Percentiles rank a stretch among this genome's conserved stretches.
phyloP scores from a whole-genome alignment of 2,329 filamentous ascomycete species.

The Colletotrichum phormii region DNA sequence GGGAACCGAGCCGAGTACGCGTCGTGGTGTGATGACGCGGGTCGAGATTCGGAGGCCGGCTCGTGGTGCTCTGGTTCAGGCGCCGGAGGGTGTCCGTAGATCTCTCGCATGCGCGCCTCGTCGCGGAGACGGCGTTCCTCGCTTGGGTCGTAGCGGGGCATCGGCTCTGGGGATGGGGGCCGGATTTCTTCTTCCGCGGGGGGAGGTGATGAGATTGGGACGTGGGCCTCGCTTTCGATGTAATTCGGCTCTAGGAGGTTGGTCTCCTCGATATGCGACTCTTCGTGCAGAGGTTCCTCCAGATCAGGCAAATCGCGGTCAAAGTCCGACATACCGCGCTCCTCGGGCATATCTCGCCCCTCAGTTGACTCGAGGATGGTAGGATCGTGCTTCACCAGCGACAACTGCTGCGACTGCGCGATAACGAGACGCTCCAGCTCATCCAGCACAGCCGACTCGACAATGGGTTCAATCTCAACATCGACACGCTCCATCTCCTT shows the following conservation, averaged over 20 bases:
- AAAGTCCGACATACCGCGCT: slow-evolving; percentile 27
- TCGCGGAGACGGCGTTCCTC: slow-evolving; percentile 56
- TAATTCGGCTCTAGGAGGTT: slow-evolving; percentile 34
- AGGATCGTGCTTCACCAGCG: slow-evolving; percentile 49
- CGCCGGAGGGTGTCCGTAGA: slow-evolving; percentile 56
- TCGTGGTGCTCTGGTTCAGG: slow-evolving; percentile 28
- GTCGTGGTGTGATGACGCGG: slow-evolving; percentile 12
- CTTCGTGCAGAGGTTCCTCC: slow-evolving; percentile 19
- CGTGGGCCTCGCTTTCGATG: slow-evolving; percentile 3
- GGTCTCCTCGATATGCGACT: slow-evolving; percentile 10
- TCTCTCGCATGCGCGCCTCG: slow-evolving; percentile 65
- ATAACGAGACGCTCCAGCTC: slow-evolving; percentile 69
- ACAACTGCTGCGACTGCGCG: slow-evolving; percentile 52
- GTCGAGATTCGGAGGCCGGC: slow-evolving; percentile 29
- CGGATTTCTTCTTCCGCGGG: neutral
- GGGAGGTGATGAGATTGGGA: slow-evolving; percentile 8
- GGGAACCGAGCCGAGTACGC: neutral
- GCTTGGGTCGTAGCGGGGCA: slow-evolving; percentile 38
- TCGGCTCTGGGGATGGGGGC: slow-evolving; percentile 15
- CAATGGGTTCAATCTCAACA: slow-evolving; percentile 85
- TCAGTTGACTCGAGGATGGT: slow-evolving; percentile 29
- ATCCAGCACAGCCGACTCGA: slow-evolving; percentile 65
- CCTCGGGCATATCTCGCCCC: slow-evolving; percentile 37
- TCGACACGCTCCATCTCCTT: slow-evolving; percentile 99
- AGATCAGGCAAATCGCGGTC: slow-evolving; percentile 11